Base-by-base conservation (phyloP, 225 moss, liverwort and hornwort species). In the Bryum argenteum region DNA sequence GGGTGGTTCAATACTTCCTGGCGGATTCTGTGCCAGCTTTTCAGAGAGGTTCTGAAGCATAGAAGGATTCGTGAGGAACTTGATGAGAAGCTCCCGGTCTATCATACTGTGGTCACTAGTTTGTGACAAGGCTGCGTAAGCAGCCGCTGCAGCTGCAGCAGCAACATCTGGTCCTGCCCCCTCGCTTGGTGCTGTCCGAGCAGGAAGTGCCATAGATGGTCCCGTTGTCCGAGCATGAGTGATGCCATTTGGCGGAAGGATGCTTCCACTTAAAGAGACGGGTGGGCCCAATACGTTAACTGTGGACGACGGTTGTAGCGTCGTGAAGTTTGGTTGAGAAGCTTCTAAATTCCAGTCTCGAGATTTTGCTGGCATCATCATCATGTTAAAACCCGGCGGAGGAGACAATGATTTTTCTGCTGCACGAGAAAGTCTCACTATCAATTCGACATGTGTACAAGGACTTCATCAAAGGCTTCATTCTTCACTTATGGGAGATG, bases 61-160 rank as follows among this genome's bases (percentile, higher is more conserved):
- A 54, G 90, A 82, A 16, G 97, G 97, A 75, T 98, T 90, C 39
- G 80, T 91, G 59, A 98, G 87, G 75, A 98, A 88, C 78, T 92
- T 84, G 19, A 98, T 86, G 58, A 98, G 88, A 3, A 98, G 84
- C 78, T 98, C 89, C 42, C 86, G 94, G 56, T 98, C 97, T 71
- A 98, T 98, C 94, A 91, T 91, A 58, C 80, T 87, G 23, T 84
- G 40, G 79, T 94, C 92, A 66, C 88, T 83, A 54, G 96, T 80
- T 81, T 97, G 89, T 26, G 85, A 73, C 43, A 98, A 62, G 23
- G 91, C 92, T 23, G 94, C 94, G 67, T 88, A 88, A 13, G 92
- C 94, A 17, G 87, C 94, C 10, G 89, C 90, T 15, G 97, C 83
- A 9, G 97, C 97, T 62, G 92, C 90, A 16, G 92, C 90, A 16